Evolutionary conservation across 345 rosid genomes (phyloP).

Genomic region (Lepidium sativum): DNA sequence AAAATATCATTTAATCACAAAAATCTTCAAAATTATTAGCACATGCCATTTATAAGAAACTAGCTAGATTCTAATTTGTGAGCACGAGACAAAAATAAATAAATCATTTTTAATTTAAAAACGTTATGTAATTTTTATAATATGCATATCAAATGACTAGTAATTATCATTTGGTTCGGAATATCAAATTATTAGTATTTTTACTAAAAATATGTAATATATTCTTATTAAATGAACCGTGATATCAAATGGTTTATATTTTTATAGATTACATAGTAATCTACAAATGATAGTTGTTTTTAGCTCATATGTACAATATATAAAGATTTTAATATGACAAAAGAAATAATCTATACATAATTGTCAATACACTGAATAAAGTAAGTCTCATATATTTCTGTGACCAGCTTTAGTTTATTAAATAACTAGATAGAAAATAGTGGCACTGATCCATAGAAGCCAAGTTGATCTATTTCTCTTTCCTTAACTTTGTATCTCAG

Average conservation of each 20-base stretch:
- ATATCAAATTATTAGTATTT: no score
- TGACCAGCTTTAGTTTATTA: conserved; percentile 34
- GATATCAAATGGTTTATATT: no score
- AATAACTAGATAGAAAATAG: conserved; percentile 8
- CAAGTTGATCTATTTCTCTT: not conserved
- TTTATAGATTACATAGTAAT: not conserved
- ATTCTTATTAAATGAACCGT: no score
- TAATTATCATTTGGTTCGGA: no score
- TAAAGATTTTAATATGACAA: not conserved
- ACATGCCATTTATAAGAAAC: not conserved
- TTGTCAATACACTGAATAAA: conserved; percentile 1
- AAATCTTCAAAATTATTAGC: not conserved
- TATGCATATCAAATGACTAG: no score
- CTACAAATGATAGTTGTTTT: not conserved
- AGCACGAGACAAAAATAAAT: no score
- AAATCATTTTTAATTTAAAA: no score
- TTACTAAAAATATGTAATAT: no score
- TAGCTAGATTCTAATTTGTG: no score
- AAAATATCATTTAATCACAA: not conserved
- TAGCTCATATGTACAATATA: not conserved
- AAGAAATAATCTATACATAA: no score
- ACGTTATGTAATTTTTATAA: no score
- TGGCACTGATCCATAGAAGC: conserved; percentile 38
- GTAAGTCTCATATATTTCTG: conserved; percentile 38
- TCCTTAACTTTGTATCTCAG: conserved; percentile 21